phyloP scores from a whole-genome alignment of 2,329 filamentous ascomycete genomes.

The Whalleya microplaca region DNA sequence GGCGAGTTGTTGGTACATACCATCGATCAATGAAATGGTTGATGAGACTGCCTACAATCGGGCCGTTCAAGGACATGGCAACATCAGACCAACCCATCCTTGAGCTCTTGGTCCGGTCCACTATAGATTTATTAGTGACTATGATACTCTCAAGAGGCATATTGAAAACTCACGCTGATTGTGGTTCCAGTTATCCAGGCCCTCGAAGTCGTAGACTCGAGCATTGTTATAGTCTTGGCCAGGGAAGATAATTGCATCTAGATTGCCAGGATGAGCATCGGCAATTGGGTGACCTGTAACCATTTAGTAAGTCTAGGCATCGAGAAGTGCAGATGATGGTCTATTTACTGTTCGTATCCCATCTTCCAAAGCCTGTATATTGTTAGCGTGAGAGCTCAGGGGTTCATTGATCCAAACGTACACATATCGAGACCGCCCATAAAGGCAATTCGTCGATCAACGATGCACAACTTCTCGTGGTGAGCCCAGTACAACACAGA shows the following conservation, averaged over 20 bases:
- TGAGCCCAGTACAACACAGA: constrained; percentile 91
- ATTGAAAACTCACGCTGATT: constrained; percentile 65
- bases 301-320: constrained; percentile 15
- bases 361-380: constrained; percentile 73
- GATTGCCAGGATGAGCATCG: constrained; percentile 78
- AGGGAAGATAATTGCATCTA: constrained; percentile 78
- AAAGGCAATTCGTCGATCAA: constrained; percentile 80
- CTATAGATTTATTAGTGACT: constrained; percentile 37
- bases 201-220: constrained; percentile 77
- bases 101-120: constrained; percentile 77
- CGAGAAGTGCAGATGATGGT: not conserved
- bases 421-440: constrained; percentile 91
- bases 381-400: constrained; percentile 27
- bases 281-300: constrained; percentile 71
- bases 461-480: constrained; percentile 85
- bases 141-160: not conserved
- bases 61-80: constrained; percentile 74
- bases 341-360: constrained; percentile 74
- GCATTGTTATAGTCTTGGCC: constrained; percentile 96
- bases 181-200: constrained; percentile 77
- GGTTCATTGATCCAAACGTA: constrained; percentile 36
- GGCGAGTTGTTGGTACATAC: constrained; percentile 42
- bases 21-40: constrained; percentile 84
- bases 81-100: constrained; percentile 95
- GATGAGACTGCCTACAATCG: constrained; percentile 73